Conservation (phyloP, 805 yeast genomes). For the Kluyveromyces starmeri region DNA sequence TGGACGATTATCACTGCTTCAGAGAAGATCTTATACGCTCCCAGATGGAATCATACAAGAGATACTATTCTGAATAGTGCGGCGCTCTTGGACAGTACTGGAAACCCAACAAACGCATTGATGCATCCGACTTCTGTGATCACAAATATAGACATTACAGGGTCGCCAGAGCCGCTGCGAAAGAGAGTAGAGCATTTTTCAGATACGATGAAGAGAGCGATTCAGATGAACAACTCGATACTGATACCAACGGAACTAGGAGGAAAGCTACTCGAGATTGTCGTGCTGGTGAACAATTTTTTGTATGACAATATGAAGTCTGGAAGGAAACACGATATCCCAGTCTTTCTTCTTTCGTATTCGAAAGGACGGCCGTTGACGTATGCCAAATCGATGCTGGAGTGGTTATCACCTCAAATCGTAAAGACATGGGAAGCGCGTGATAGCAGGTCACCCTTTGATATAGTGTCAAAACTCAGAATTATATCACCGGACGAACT, state of each 20-base stretch:
- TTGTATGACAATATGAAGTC: constrained; percentile 35
- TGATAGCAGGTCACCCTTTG: constrained; percentile 65
- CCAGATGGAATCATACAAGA: constrained; percentile 90
- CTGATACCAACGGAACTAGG: constrained; percentile 75
- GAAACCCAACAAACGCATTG: constrained; percentile 55
- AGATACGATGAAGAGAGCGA: constrained; percentile 46
- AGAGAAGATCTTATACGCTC: constrained; percentile 80
- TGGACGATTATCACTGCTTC: constrained; percentile 70
- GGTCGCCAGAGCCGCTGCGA: constrained; percentile 54
- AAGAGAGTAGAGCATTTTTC: constrained; percentile 57
- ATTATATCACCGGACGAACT: constrained; percentile 50
- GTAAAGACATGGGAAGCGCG: constrained; percentile 74
- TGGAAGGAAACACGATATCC: constrained; percentile 36
- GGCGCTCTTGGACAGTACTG: constrained; percentile 43
- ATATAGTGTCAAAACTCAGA: constrained; percentile 49
- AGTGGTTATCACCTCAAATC: constrained; percentile 92
- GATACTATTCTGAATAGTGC: constrained; percentile 79
- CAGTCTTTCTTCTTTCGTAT: constrained; percentile 67
- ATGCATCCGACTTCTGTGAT: constrained; percentile 76
- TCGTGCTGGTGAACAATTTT: constrained; percentile 64
- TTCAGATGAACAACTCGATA: constrained; percentile 49
- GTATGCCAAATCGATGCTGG: constrained; percentile 82
- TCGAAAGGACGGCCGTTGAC: constrained; percentile 70
- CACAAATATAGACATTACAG: constrained; percentile 49
- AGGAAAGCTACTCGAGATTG: constrained; percentile 71